These are phyloP conservation scores for Talaromyces sp. DNA, from an alignment of 2,329 filamentous ascomycete species.

Conservation along the genomic window DNA sequence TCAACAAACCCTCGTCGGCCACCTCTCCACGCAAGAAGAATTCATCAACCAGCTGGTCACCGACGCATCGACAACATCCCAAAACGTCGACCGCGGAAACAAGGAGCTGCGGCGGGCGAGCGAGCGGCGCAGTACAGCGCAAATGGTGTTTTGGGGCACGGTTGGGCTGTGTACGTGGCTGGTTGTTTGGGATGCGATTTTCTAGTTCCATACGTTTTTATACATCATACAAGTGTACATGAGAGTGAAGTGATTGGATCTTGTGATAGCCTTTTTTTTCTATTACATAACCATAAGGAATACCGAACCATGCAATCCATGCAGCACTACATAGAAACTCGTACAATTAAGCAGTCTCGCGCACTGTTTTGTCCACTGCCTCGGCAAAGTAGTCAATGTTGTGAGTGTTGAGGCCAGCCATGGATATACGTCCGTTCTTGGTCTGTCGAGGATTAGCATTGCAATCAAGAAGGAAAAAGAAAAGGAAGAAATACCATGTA, in stretches of 20 bases:
- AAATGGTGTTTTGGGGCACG: conserved; percentile 75
- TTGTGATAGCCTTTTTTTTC: background rate
- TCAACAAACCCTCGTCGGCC: conserved; percentile 80
- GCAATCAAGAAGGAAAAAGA: background rate
- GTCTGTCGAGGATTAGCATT: conserved; percentile 43
- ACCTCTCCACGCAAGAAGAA: conserved; percentile 77
- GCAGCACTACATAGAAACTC: background rate
- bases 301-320: background rate
- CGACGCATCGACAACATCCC: conserved; percentile 73
- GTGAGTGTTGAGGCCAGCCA: conserved; percentile 90
- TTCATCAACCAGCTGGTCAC: conserved; percentile 83
- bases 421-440: conserved; percentile 96
- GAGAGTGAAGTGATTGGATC: background rate
- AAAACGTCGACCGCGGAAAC: conserved; percentile 86
- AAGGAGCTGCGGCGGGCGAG: conserved; percentile 81
- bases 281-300: background rate
- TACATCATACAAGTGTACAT: background rate
- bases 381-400: conserved; percentile 93
- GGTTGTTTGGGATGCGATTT: conserved; percentile 70
- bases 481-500: conserved; percentile 38
- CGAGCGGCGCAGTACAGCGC: conserved; percentile 64
- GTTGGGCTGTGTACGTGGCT: conserved; percentile 68
- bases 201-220: conserved; percentile 26
- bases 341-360: conserved; percentile 24
- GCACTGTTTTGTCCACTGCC: conserved; percentile 78